Percentiles rank a stretch among this genome's conserved stretches.
phyloP scores from a whole-genome alignment of 1,284 basidiomycete genomes.

The Melampsora larici-populina region DNA sequence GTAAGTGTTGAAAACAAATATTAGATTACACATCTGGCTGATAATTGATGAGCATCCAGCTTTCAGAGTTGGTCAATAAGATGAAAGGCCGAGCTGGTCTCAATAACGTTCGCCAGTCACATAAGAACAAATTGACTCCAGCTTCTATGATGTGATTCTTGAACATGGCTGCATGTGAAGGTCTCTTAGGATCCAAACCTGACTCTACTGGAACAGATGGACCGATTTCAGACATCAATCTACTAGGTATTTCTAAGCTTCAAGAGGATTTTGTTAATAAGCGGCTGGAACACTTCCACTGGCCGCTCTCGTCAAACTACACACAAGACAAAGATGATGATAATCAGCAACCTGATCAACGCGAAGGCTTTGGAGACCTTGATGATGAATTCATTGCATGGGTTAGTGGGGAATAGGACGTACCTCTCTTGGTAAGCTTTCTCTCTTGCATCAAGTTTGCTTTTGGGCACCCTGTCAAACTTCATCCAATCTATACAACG shows the following conservation, averaged over 20 bases:
- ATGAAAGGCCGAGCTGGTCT: not conserved
- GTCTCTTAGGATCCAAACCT: not conserved
- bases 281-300: not conserved
- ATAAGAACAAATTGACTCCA: not conserved
- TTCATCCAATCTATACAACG: too few relatives aligned
- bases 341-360: too few relatives aligned
- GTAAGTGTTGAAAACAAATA: not conserved
- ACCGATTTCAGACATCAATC: not conserved
- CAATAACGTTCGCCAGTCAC: not conserved
- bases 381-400: too few relatives aligned
- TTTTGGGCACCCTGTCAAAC: too few relatives aligned
- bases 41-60: not conserved
- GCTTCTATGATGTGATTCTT: not conserved
- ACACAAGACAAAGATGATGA: too few relatives aligned
- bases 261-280: not conserved
- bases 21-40: too few relatives aligned
- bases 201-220: too few relatives aligned
- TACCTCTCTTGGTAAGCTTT: too few relatives aligned
- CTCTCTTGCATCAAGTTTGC: too few relatives aligned
- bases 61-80: not conserved
- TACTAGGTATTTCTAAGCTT: not conserved
- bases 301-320: too few relatives aligned
- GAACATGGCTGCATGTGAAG: conserved; percentile 2
- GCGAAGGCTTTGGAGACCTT: too few relatives aligned
- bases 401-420: too few relatives aligned